A percentile compares a stretch with the other conserved stretches of the same genome.
phyloP scores from a whole-genome alignment of 2,329 filamentous ascomycete genomes.

The Fusarium burgessii region DNA sequence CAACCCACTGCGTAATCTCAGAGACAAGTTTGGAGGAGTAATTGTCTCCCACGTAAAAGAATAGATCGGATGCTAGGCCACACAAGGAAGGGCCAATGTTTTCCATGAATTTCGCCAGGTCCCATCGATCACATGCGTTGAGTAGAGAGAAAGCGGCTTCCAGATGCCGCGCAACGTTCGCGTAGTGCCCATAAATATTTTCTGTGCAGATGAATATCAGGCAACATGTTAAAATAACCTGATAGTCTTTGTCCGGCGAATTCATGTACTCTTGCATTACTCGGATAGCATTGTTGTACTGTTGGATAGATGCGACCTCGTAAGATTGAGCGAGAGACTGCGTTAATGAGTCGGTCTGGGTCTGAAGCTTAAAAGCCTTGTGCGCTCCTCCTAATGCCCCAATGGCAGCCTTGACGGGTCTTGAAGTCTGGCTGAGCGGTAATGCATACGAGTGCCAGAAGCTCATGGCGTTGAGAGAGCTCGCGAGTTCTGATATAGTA shows the following conservation, averaged over 20 bases:
- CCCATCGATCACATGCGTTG: not conserved
- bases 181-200: not conserved
- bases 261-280: constrained; percentile 12
- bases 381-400: constrained; percentile 22
- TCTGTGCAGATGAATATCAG: constrained; percentile 28
- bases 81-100: constrained; percentile 11
- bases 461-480: not conserved
- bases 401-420: constrained; percentile 1
- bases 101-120: constrained; percentile 9
- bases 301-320: constrained; percentile 1
- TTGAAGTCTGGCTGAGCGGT: constrained; percentile 6
- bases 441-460: constrained; percentile 15
- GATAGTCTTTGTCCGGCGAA: not conserved
- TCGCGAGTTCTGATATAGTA: not conserved
- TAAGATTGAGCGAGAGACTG: constrained; percentile 8
- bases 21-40: constrained; percentile 13
- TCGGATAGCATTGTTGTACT: constrained; percentile 19
- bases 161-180: constrained; percentile 7
- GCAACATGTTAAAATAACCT: constrained; percentile 22
- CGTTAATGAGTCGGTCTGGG: not conserved
- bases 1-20: not conserved
- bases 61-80: not conserved
- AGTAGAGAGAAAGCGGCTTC: not conserved
- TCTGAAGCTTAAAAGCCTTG: constrained; percentile 15
- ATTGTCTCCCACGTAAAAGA: constrained; percentile 3